Conservation (phyloP, 225 moss, liverwort and hornwort species). For the Sphagnum tenellum region DNA sequence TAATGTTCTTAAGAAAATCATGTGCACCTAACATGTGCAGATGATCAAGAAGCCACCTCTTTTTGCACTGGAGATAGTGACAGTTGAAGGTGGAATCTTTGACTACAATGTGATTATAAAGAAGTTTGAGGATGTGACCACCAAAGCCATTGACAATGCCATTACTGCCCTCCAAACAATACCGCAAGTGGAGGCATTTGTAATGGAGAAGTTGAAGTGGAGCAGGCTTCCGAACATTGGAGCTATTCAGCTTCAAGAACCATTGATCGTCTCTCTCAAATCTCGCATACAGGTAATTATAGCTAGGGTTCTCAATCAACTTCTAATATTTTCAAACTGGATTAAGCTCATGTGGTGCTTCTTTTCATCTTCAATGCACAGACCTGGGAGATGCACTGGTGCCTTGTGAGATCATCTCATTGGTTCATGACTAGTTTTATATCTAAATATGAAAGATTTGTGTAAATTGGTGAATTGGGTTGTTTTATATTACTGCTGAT, state of each 20-base stretch:
- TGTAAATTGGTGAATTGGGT: too few species aligned
- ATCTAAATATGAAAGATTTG: too few species aligned
- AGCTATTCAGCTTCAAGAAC: constrained; percentile 44
- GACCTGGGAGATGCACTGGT: too few species aligned
- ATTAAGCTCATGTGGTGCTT: too few species aligned
- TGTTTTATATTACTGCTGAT: too few species aligned
- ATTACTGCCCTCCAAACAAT: constrained; percentile 55
- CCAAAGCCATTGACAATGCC: constrained; percentile 60
- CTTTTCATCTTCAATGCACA: too few species aligned
- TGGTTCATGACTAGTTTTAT: too few species aligned
- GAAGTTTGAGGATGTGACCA: constrained; percentile 74
- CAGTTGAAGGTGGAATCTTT: constrained; percentile 47
- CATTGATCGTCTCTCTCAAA: constrained; percentile 36
- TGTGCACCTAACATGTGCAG: constrained; percentile 18
- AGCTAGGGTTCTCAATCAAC: too few species aligned
- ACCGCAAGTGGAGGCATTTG: constrained; percentile 66
- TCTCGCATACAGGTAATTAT: constrained; percentile 41
- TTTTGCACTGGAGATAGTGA: constrained; percentile 57
- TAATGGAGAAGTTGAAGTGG: constrained; percentile 85
- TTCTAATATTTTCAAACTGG: too few species aligned
- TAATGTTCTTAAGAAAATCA: neutral
- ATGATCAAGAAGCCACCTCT: constrained; percentile 80
- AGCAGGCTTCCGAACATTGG: constrained; percentile 56
- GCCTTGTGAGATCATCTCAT: too few species aligned
- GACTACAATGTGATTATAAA: constrained; percentile 59